These are phyloP conservation scores for Yarrowia galli DNA, from an alignment of 1,139 yeast genomes.

Conservation along the genomic window DNA sequence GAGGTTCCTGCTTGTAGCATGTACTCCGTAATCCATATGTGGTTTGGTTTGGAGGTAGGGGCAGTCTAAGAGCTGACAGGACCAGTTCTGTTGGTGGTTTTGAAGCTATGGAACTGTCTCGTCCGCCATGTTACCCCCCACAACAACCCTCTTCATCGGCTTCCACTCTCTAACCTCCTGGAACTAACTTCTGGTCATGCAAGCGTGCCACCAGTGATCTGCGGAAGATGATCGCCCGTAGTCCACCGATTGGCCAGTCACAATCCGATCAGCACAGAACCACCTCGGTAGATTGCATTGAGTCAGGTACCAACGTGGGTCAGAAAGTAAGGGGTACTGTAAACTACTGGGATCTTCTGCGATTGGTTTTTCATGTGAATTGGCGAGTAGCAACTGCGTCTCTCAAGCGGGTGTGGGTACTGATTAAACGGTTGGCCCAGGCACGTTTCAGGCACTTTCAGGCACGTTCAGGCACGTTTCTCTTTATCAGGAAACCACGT, in stretches of 20 bases:
- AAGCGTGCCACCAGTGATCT: conserved; percentile 18
- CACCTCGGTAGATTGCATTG: conserved; percentile 19
- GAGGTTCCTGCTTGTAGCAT: conserved; percentile 18
- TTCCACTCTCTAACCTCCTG: too few species aligned
- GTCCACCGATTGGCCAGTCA: conserved; percentile 21
- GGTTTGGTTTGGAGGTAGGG: not conserved
- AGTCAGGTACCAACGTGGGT: conserved; percentile 33
- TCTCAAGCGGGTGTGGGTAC: not conserved
- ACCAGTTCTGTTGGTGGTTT: too few species aligned
- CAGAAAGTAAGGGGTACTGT: conserved; percentile 28
- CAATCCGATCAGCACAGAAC: not conserved
- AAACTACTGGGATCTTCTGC: conserved; percentile 9
- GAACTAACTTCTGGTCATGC: conserved; percentile 14
- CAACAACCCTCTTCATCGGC: too few species aligned
- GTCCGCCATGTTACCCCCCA: too few species aligned
- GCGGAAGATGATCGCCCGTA: conserved; percentile 27
- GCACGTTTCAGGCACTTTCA: too few species aligned
- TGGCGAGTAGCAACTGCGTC: not conserved
- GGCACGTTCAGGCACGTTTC: too few species aligned
- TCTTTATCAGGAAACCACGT: too few species aligned
- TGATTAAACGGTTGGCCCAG: conserved; percentile 5
- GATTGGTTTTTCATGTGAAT: conserved; percentile 8
- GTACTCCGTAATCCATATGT: not conserved
- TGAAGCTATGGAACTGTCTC: too few species aligned
- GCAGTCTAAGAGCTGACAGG: not conserved